Evolutionary conservation across 345 rosid species (phyloP), one percentile per base, ranked within the genome.

Genomic region (Euclidium syriacum): DNA sequence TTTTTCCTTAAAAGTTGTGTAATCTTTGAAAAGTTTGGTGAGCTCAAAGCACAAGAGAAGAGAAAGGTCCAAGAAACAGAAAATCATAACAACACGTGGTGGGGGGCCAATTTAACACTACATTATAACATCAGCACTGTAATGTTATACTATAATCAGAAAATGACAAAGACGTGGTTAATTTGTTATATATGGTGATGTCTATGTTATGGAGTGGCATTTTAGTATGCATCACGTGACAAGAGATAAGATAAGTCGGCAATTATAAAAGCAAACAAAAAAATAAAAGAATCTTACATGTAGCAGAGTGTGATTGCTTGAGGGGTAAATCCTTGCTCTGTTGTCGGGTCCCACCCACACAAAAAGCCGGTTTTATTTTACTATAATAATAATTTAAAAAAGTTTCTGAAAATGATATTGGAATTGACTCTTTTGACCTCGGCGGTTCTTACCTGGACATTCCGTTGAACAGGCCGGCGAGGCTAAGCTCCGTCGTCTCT

Each of bases 401-500:
- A 3, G n/a, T 11, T 33, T 43, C 40, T 54, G 43, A 36, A 20
- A 19, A 14, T 0, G 3, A 11, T 9, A 11, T 11, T 0, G 3
- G 19, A 59, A 68, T 52, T 62, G 57, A 52, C 74, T 0, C 19
- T 10, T 27, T 44, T 54, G 12, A 26, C 74, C 74, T 70, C 55
- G 22, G 10, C 2, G 22, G 5, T 23, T 61, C 68, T 62, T 60
- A 86, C 96, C 86, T 78, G 42, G 75, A 69, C 32, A 86, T 73
- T 46, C 74, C 70, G 6, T 73, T 47, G 61, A 85, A 68, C 30
- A 75, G 65, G 0, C 79, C 78, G 38, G 63, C 42, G 36, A 70
- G 42, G 5, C 84, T 78, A 20, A 80, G 66, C 75, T 87, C 87
- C 67, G 67, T 70, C 72, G 62, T 71, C 78, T 75, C 95, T 73